Evolutionary conservation across 2,329 filamentous ascomycete species (phyloP).

Genomic region (Fusarium sublunatum): DNA sequence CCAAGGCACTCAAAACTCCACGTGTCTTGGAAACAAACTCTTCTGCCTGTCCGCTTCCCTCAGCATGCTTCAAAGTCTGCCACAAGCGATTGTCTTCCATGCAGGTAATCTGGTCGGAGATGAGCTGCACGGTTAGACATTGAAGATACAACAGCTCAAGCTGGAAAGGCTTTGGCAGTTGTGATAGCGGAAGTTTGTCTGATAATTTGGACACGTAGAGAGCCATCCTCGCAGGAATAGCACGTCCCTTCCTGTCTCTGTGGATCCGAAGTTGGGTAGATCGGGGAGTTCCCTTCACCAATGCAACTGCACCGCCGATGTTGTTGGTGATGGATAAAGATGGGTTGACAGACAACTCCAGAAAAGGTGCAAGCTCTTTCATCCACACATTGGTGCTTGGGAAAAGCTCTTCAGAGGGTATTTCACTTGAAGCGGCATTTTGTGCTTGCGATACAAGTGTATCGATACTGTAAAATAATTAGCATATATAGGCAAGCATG

Average conservation of each 20-base stretch:
- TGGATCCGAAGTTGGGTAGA: conserved; percentile 50
- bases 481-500: neutral
- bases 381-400: conserved; percentile 75
- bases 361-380: conserved; percentile 66
- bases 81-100: conserved; percentile 60
- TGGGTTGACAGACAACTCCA: conserved; percentile 64
- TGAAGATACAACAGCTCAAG: conserved; percentile 65
- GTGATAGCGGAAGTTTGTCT: conserved; percentile 52
- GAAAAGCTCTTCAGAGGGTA: conserved; percentile 62
- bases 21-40: conserved; percentile 57
- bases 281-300: conserved; percentile 59
- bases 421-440: conserved; percentile 47
- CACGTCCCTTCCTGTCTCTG: conserved; percentile 76
- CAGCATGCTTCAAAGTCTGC: conserved; percentile 52
- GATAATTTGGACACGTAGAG: conserved; percentile 74
- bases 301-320: conserved; percentile 75
- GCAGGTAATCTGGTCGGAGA: conserved; percentile 65
- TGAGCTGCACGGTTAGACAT: conserved; percentile 62
- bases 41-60: conserved; percentile 55
- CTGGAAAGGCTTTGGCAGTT: conserved; percentile 56
- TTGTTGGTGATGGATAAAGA: conserved; percentile 80
- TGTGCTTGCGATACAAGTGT: conserved; percentile 63
- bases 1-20: conserved; percentile 51
- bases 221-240: conserved; percentile 79
- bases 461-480: conserved; percentile 55